Conservation (phyloP, 805 yeast genomes). For the Nakazawaea wyomingensis region DNA sequence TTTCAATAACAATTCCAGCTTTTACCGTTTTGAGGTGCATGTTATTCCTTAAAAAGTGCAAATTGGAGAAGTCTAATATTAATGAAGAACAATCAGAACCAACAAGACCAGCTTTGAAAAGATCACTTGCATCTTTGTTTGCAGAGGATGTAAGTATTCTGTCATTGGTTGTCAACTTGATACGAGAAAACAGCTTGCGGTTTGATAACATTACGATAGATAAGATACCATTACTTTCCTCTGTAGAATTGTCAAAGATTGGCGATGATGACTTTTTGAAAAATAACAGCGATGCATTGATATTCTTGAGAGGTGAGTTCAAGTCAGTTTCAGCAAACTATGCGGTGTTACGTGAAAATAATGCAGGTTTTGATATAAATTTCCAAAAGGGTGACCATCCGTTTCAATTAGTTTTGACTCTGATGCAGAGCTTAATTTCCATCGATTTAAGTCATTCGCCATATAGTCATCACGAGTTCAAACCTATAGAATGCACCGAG, state of each 20-base stretch:
- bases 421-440: conserved; percentile 30
- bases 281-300: conserved; percentile 6
- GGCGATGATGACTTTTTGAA: conserved; percentile 1
- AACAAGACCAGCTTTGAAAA: not conserved
- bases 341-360: conserved; percentile 17
- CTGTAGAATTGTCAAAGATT: conserved; percentile 12
- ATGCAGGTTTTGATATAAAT: conserved; percentile 41
- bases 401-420: conserved; percentile 29
- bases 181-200: conserved; percentile 19
- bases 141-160: conserved; percentile 12
- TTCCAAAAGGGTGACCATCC: conserved; percentile 39
- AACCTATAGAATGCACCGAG: conserved; percentile 23
- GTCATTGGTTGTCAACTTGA: conserved; percentile 18
- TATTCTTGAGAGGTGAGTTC: conserved; percentile 16
- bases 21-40: conserved; percentile 13
- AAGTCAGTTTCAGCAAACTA: conserved; percentile 17
- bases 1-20: conserved; percentile 16
- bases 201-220: conserved; percentile 20
- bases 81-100: too few relatives aligned
- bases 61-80: not conserved
- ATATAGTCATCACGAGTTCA: conserved; percentile 12
- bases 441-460: conserved; percentile 19
- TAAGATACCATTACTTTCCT: conserved; percentile 22
- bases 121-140: conserved; percentile 1
- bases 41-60: not conserved